These are phyloP conservation scores for Polytrichum formosum DNA, from an alignment of 225 moss, liverwort and hornwort species.

Conservation along the genomic window DNA sequence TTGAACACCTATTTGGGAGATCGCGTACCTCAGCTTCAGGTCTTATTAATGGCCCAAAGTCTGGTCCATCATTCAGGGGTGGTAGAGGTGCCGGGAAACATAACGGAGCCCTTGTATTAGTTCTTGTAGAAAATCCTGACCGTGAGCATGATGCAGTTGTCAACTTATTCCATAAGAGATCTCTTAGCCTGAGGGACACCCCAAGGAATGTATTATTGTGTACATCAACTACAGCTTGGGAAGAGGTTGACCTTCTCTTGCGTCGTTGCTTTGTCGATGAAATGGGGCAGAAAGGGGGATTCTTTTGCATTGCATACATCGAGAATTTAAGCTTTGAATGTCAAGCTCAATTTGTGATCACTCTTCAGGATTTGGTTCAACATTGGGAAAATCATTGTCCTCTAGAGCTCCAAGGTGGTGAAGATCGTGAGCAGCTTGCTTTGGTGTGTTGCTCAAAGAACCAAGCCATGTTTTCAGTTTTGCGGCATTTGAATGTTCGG, in stretches of 20 bases:
- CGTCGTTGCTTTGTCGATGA: constrained; percentile 45
- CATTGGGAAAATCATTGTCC: constrained; percentile 27
- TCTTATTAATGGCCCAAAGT: constrained; percentile 10
- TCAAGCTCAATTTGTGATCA: constrained; percentile 42
- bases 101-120: constrained; percentile 40
- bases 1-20: constrained; percentile 27
- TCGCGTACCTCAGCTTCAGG: neutral
- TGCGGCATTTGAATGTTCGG: constrained; percentile 42
- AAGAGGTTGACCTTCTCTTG: constrained; percentile 54
- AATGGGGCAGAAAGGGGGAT: constrained; percentile 17
- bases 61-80: constrained; percentile 2
- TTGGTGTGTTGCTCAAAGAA: constrained; percentile 59
- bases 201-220: constrained; percentile 53
- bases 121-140: constrained; percentile 51
- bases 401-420: constrained; percentile 7
- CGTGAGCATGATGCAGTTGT: constrained; percentile 57
- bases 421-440: constrained; percentile 41
- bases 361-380: constrained; percentile 44
- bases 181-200: constrained; percentile 35
- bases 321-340: constrained; percentile 51
- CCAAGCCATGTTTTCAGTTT: constrained; percentile 44
- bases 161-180: constrained; percentile 42
- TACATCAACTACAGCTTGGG: constrained; percentile 51
- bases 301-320: constrained; percentile 53
- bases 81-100: constrained; percentile 18